phyloP scores from a whole-genome alignment of 352 stramenopile species.

The Phytophthora capsici region DNA sequence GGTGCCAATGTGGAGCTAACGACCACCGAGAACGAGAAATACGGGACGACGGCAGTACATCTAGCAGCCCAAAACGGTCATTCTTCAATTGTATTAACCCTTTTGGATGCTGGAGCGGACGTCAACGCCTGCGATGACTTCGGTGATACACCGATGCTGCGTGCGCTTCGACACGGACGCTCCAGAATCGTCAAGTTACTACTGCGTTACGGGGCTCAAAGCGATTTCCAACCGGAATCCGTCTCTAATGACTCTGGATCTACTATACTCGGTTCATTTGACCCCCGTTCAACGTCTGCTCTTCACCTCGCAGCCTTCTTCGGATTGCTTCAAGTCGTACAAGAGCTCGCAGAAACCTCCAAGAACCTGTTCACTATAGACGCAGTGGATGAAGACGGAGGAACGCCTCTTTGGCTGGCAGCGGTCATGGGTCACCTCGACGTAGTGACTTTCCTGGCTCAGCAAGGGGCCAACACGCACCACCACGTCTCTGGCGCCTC shows the following conservation, averaged over 20 bases:
- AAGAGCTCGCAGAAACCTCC: conserved; percentile 22
- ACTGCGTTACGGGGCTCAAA: conserved; percentile 27
- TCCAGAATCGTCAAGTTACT: conserved; percentile 36
- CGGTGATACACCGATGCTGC: conserved; percentile 31
- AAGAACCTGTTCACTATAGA: conserved; percentile 34
- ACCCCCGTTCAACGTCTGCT: conserved; percentile 35
- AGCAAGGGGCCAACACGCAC: conserved; percentile 40
- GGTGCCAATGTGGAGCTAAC: conserved; percentile 33
- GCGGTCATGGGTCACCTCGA: conserved; percentile 41
- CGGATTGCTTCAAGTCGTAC: conserved; percentile 28
- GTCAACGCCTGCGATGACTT: conserved; percentile 23
- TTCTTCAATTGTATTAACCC: conserved; percentile 18
- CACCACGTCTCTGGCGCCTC: conserved; percentile 29
- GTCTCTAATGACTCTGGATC: background rate
- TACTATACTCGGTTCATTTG: conserved; percentile 23
- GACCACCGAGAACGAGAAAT: background rate
- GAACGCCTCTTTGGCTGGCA: conserved; percentile 46
- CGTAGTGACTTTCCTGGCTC: conserved; percentile 42
- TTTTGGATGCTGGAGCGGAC: conserved; percentile 39
- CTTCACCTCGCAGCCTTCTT: conserved; percentile 53
- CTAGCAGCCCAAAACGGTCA: conserved; percentile 39
- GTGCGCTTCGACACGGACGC: conserved; percentile 38
- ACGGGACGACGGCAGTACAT: conserved; percentile 29
- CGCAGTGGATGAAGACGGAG: conserved; percentile 38
- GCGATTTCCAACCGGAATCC: background rate